Percentiles rank a stretch among this genome's conserved stretches.
phyloP scores from a whole-genome alignment of 2,329 filamentous ascomycete species.

The Boeremia exigua region DNA sequence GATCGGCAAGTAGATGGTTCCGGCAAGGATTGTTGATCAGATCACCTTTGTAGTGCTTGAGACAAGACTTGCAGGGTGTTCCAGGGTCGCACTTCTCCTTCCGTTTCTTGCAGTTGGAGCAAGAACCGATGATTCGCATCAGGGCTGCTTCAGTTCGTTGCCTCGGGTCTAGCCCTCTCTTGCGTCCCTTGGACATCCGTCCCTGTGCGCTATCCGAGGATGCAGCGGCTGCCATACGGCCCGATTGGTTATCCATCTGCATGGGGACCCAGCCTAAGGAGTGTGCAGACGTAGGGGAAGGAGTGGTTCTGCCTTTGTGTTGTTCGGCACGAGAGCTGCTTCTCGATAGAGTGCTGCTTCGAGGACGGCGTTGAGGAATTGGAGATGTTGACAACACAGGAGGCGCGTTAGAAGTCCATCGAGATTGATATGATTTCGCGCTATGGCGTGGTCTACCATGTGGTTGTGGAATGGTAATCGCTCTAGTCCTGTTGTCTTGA shows the following conservation, averaged over 20 bases:
- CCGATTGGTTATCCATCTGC: conserved; percentile 39
- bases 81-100: conserved; percentile 50
- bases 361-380: conserved; percentile 25
- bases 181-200: conserved; percentile 40
- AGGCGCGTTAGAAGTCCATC: conserved; percentile 26
- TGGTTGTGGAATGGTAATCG: conserved; percentile 40
- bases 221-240: conserved; percentile 41
- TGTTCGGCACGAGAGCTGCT: conserved; percentile 34
- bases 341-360: conserved; percentile 31
- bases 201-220: conserved; percentile 34
- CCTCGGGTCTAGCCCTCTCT: conserved; percentile 39
- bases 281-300: conserved; percentile 37
- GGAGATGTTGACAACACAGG: conserved; percentile 38
- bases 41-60: conserved; percentile 47
- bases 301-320: conserved; percentile 26
- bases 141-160: conserved; percentile 45
- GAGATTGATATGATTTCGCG: conserved; percentile 9
- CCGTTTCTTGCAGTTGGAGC: conserved; percentile 45
- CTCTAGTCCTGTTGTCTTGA: conserved; percentile 24
- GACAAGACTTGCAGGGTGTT: conserved; percentile 47
- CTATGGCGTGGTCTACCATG: conserved; percentile 23
- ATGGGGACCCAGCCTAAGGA: conserved; percentile 46
- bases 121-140: conserved; percentile 46
- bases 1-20: conserved; percentile 37
- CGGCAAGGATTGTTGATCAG: conserved; percentile 47